These are phyloP conservation scores for Irpex lacteus DNA, from an alignment of 1,284 basidiomycete species.

Conservation along the genomic window DNA sequence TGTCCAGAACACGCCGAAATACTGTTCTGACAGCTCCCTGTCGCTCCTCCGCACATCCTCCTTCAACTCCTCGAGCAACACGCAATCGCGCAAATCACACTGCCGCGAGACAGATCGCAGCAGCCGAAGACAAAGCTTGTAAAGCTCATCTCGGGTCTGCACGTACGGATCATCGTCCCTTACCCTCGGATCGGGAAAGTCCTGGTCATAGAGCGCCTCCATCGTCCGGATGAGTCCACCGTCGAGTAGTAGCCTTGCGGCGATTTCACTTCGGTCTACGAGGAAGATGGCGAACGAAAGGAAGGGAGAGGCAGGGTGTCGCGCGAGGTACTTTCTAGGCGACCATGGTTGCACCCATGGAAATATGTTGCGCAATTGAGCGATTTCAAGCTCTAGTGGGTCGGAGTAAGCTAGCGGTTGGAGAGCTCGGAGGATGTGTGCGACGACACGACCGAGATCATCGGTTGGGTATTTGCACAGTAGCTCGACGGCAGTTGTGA, in stretches of 20 bases:
- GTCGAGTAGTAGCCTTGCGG: background rate
- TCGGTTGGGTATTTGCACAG: background rate
- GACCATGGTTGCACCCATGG: background rate
- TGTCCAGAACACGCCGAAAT: background rate
- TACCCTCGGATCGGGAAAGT: background rate
- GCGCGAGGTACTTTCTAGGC: background rate
- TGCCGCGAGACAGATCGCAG: background rate
- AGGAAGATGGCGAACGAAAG: conserved; percentile 5
- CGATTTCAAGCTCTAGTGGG: background rate
- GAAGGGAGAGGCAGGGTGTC: conserved; percentile 6
- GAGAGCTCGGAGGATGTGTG: background rate
- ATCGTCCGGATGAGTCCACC: background rate
- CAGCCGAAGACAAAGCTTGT: conserved; percentile 5
- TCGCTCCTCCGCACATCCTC: background rate
- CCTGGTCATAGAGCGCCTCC: conserved; percentile 3
- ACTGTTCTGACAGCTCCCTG: background rate
- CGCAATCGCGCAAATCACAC: conserved; percentile 1
- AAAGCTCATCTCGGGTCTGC: background rate
- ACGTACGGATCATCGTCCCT: background rate
- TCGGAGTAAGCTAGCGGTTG: background rate
- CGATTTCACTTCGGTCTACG: background rate
- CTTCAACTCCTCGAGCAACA: conserved; percentile 6
- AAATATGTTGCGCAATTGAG: background rate
- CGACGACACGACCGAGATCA: background rate
- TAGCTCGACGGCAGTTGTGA: background rate